Conservation (phyloP, 2,329 filamentous ascomycete genomes). For the Calonectria leucothoes region DNA sequence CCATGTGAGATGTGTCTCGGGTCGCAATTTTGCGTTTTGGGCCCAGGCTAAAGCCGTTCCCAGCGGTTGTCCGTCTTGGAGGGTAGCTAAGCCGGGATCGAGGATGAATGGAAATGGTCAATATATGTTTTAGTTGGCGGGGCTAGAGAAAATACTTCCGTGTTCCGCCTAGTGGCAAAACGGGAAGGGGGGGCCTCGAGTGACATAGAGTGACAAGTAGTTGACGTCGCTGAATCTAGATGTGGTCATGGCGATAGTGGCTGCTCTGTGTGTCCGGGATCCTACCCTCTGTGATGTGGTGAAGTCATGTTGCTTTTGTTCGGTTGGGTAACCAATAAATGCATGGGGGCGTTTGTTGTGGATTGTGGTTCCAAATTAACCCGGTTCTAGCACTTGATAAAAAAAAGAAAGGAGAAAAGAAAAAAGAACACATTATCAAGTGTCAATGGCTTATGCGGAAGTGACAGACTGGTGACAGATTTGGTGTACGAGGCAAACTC, state of each 20-base stretch:
- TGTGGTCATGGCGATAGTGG: not conserved
- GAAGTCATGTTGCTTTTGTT: not conserved
- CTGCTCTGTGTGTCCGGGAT: not conserved
- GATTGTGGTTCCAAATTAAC: not conserved
- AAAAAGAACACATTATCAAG: not conserved
- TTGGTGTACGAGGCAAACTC: not conserved
- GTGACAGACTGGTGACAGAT: not conserved
- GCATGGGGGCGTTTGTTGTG: not conserved
- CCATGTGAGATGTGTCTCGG: slow-evolving; percentile 25
- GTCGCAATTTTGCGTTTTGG: slow-evolving; percentile 30
- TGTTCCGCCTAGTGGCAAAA: not conserved
- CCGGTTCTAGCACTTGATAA: not conserved
- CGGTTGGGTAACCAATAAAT: not conserved
- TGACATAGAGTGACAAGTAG: not conserved
- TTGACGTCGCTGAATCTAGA: not conserved
- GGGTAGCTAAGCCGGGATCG: not conserved
- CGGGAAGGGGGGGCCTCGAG: slow-evolving; percentile 6
- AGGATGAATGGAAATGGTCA: slow-evolving; percentile 9
- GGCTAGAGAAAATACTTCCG: not conserved
- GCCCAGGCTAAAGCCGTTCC: not conserved
- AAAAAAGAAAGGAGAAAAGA: not conserved
- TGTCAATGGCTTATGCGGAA: not conserved
- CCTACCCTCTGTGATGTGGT: not conserved
- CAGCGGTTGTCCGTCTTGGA: not conserved
- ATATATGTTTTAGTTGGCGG: not conserved